Evolutionary conservation across 192 early-diverging fungal genomes (phyloP).

Genomic region (Neocallimastix lanati): DNA sequence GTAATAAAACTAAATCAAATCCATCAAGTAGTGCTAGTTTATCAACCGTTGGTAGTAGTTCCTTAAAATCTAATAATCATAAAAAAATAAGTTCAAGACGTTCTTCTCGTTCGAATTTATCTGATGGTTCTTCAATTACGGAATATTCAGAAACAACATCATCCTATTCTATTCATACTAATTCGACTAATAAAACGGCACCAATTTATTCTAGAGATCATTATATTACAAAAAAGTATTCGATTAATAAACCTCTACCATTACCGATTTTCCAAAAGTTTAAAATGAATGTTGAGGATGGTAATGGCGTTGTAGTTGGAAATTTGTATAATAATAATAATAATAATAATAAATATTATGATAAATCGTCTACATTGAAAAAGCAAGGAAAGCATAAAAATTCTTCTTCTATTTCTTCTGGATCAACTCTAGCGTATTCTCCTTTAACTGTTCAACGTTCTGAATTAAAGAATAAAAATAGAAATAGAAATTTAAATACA

Average conservation of each 20-base stretch:
- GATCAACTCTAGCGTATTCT: neutral
- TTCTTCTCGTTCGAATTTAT: neutral
- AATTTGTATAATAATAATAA: neutral
- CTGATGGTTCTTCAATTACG: neutral
- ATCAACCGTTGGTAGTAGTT: neutral
- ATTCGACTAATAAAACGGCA: neutral
- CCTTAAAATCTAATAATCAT: neutral
- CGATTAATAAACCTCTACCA: neutral
- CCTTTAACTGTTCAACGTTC: neutral
- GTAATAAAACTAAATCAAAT: neutral
- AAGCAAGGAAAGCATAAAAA: neutral
- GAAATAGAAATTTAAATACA: neutral
- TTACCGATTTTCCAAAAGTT: neutral
- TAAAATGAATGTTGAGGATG: neutral
- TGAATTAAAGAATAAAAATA: neutral
- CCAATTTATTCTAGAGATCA: neutral
- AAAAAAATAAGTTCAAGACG: no score
- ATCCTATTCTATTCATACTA: neutral
- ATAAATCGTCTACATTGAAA: neutral
- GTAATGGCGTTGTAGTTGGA: neutral
- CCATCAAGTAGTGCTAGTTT: neutral
- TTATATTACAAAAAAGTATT: neutral
- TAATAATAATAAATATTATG: neutral
- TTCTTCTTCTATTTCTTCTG: neutral
- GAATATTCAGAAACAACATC: neutral